Base-by-base conservation (phyloP, 2,329 filamentous ascomycete species). In the Xylaria sp. region DNA sequence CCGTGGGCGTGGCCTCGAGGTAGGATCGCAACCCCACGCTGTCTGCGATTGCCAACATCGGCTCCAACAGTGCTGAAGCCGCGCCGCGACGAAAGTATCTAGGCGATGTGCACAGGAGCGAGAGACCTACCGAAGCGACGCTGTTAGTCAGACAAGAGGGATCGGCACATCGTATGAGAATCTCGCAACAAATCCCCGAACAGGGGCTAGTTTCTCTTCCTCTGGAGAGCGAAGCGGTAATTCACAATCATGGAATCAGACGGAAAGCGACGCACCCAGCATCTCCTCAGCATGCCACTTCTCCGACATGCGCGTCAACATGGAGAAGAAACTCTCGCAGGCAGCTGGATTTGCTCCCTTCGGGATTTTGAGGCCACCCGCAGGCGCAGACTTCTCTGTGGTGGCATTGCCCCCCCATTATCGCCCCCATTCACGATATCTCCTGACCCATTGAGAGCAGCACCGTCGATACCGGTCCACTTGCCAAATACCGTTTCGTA, bases 1-100 rank as follows among this genome's bases (percentile, higher is more conserved):
- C 75, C 0, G 63, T 65, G 1, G 65, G 60, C 7, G 75, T 76
- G n/a, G 74, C 74, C 63, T 78, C 76, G 35, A 78, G 68, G 58
- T 75, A 76, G 0, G 66, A 63, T 57, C 64, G 70, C 52, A 71
- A 66, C 2, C 69, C 70, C 34, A 70, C 68, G 2, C 59, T 52
- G 57, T 77, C 75, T 4, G 75, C 74, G 10, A 73, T 60, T 4
- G 67, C 69, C n/a, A 77, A 63, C 54, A 73, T 72, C 42, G 75
- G 69, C 11, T 61, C 61, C 39, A 78, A 62, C 19, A 78, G 60
- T 46, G 70, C 71, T 46, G 62, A 70, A 1, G 64, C 76, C 0
- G 75, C 68, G 0, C 76, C 75, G 49, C 68, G 70, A 30, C 72
- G 65, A 53, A 74, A 69, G 55, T 76, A 73, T 9, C 64, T 66